Conservation (phyloP, 257 asterid species). For the Nicotiana benthamiana region DNA sequence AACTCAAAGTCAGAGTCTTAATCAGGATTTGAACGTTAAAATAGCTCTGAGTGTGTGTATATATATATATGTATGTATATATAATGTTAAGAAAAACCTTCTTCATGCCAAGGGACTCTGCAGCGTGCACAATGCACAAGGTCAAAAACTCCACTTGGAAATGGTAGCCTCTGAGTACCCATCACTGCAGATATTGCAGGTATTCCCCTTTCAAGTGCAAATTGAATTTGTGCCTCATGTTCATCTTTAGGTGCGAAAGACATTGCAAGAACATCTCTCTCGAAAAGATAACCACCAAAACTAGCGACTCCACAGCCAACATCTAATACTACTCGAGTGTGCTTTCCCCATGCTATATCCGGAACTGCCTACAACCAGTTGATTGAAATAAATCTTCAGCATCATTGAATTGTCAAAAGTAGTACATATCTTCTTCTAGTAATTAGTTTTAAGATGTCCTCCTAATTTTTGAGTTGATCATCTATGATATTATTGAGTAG, state of each 20-base stretch:
- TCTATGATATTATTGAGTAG: not conserved
- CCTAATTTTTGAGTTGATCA: not conserved
- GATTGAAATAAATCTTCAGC: conserved; percentile 4
- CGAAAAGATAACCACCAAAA: conserved; percentile 73
- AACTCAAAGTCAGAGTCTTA: not conserved
- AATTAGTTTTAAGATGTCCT: not conserved
- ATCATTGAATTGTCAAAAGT: not conserved
- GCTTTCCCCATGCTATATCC: conserved; percentile 88
- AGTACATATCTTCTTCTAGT: not conserved
- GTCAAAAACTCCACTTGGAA: conserved; percentile 79
- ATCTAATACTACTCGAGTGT: conserved; percentile 55
- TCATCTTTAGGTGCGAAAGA: conserved; percentile 92
- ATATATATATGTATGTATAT: too few relatives aligned
- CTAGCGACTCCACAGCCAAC: conserved; percentile 97
- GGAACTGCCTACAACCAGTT: conserved; percentile 55
- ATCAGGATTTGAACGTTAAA: not conserved
- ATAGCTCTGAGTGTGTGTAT: not conserved
- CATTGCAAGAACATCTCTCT: conserved; percentile 72
- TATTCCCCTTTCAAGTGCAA: conserved; percentile 87
- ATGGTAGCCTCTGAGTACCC: conserved; percentile 82
- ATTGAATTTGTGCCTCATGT: conserved; percentile 89
- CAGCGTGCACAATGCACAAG: conserved; percentile 92
- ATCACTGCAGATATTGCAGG: conserved; percentile 90
- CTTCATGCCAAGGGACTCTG: conserved; percentile 89
- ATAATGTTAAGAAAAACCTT: conserved; percentile 35